phyloP scores from a whole-genome alignment of 805 yeast species.

The Wickerhamomyces alni region DNA sequence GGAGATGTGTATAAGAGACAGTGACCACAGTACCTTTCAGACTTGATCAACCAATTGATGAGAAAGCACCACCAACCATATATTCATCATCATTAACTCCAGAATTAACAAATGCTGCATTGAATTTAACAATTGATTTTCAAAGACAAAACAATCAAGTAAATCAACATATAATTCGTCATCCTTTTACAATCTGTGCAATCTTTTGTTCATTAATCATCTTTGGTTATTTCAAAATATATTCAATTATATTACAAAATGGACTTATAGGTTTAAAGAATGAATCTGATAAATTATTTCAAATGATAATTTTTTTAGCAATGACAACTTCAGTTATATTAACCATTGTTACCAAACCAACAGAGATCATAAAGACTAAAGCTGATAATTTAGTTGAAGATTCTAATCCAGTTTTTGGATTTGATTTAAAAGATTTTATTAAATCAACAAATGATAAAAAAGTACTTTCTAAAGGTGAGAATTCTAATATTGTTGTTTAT shows the following conservation, averaged over 20 bases:
- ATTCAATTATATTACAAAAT: conserved; percentile 8
- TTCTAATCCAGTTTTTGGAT: conserved; percentile 39
- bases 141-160: conserved; percentile 21
- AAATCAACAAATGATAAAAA: conserved; percentile 21
- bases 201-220: conserved; percentile 4
- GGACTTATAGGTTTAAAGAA: conserved; percentile 12
- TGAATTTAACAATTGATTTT: conserved; percentile 59
- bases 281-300: conserved; percentile 15
- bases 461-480: conserved; percentile 33
- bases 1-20: too few relatives aligned
- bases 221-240: conserved; percentile 12
- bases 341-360: conserved; percentile 31
- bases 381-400: conserved; percentile 32
- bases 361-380: conserved; percentile 42
- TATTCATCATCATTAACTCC: conserved; percentile 46
- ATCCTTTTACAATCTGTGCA: conserved; percentile 31
- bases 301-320: conserved; percentile 33
- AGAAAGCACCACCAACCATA: conserved; percentile 46
- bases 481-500: conserved; percentile 53
- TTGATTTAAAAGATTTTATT: conserved; percentile 45
- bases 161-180: conserved; percentile 38
- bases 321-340: conserved; percentile 34
- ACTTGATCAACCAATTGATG: conserved; percentile 49
- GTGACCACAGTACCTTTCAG: too few relatives aligned
- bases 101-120: conserved; percentile 50